Percentiles rank a stretch among this genome's conserved stretches.
Evolutionary conservation across 148 eudicot genomes (phyloP).

Genomic region (Rhododendron griersonianum): DNA sequence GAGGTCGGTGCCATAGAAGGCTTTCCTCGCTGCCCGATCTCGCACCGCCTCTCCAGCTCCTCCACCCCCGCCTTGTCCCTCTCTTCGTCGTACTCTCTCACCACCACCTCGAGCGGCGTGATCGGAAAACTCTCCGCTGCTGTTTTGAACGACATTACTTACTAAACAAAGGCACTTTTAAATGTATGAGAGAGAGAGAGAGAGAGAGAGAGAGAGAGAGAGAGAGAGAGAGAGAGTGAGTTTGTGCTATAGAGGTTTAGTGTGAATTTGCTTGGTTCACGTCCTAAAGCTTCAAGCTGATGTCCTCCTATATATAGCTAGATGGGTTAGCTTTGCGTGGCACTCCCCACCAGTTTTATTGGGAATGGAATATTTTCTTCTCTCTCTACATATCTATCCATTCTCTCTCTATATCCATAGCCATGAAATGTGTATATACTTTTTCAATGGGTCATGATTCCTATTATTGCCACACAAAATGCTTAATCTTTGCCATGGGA

Average conservation of each 20-base stretch:
- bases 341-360: background rate
- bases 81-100: constrained; percentile 55
- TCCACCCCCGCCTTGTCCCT: constrained; percentile 49
- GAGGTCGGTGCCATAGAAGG: constrained; percentile 60
- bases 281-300: background rate
- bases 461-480: background rate
- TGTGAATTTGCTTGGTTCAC: background rate
- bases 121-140: constrained; percentile 14
- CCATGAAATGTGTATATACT: background rate
- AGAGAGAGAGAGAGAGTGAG: background rate
- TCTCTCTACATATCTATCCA: background rate
- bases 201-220: too few species aligned
- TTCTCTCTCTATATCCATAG: background rate
- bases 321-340: too few species aligned
- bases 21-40: constrained; percentile 54
- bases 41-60: constrained; percentile 65
- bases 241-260: background rate
- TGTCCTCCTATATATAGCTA: constrained; percentile 5
- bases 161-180: background rate
- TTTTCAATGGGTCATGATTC: background rate
- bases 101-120: constrained; percentile 17
- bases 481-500: background rate
- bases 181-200: background rate
- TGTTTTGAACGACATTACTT: constrained; percentile 17
- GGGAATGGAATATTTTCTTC: background rate